phyloP scores from a whole-genome alignment of 1,284 basidiomycete genomes.

The Ceratobasidium sp. region DNA sequence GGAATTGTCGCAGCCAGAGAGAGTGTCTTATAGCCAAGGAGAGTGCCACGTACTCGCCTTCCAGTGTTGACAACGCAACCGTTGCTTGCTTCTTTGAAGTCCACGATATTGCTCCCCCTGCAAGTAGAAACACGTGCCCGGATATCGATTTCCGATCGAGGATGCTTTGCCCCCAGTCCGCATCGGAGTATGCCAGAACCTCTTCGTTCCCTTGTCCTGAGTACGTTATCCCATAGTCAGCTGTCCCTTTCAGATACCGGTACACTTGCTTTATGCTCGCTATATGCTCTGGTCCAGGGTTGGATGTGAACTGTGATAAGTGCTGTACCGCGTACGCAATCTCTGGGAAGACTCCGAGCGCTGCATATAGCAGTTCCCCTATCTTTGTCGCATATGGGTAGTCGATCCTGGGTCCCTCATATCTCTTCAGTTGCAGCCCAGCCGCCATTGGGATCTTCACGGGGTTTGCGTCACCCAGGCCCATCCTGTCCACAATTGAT shows the following conservation, averaged over 20 bases:
- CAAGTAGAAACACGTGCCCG: too few species aligned
- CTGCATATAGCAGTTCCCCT: slow-evolving; percentile 59
- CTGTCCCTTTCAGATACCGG: slow-evolving; percentile 55
- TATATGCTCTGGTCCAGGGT: slow-evolving; percentile 55
- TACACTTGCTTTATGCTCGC: slow-evolving; percentile 55
- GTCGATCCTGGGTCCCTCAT: neutral
- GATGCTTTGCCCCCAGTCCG: too few species aligned
- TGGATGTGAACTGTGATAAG: slow-evolving; percentile 56
- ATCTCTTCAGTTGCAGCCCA: neutral
- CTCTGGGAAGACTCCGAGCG: slow-evolving; percentile 55
- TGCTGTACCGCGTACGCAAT: slow-evolving; percentile 56
- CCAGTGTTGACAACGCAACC: slow-evolving; percentile 55
- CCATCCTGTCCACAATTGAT: slow-evolving; percentile 15
- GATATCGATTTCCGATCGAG: too few species aligned
- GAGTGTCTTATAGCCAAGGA: neutral
- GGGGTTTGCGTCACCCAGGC: slow-evolving; percentile 1
- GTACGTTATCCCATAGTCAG: slow-evolving; percentile 12
- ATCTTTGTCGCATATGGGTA: slow-evolving; percentile 53
- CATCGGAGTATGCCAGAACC: too few species aligned
- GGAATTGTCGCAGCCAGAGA: too few species aligned
- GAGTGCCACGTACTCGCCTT: slow-evolving; percentile 58
- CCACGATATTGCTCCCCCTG: too few species aligned
- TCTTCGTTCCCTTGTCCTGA: neutral
- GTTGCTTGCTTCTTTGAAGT: slow-evolving; percentile 55
- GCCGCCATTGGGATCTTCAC: slow-evolving; percentile 15